These are phyloP conservation scores for Boletus pseudo-olivaceus DNA, from an alignment of 768 basidiomycete species.

Conservation along the genomic window DNA sequence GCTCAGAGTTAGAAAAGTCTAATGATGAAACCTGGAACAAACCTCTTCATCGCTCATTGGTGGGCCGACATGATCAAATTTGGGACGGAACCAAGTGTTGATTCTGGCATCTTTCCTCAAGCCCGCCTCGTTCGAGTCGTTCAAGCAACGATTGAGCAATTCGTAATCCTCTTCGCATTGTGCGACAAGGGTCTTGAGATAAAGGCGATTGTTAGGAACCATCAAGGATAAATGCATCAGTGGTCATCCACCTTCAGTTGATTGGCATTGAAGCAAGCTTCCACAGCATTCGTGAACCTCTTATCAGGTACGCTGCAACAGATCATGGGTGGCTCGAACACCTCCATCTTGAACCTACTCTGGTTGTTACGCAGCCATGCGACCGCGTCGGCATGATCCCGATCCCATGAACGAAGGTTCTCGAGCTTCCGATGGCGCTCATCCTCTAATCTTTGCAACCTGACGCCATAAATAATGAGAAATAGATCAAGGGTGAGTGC, in stretches of 20 bases:
- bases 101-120: conserved; percentile 50
- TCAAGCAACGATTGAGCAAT: conserved; percentile 61
- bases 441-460: conserved; percentile 53
- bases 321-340: conserved; percentile 85
- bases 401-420: conserved; percentile 50
- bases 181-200: conserved; percentile 72
- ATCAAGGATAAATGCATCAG: not conserved
- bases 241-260: conserved; percentile 57
- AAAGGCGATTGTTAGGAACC: not conserved
- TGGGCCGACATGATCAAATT: conserved; percentile 38
- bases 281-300: conserved; percentile 63
- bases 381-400: conserved; percentile 59
- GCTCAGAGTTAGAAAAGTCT: conserved; percentile 4
- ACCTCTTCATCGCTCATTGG: conserved; percentile 65
- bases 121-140: conserved; percentile 54
- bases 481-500: not conserved
- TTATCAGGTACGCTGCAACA: conserved; percentile 65
- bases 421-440: conserved; percentile 57
- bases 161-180: conserved; percentile 82
- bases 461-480: conserved; percentile 25
- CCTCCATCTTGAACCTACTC: conserved; percentile 66
- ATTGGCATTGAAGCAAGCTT: conserved; percentile 58
- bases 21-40: conserved; percentile 7
- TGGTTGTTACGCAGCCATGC: conserved; percentile 70
- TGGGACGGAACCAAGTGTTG: conserved; percentile 64